A percentile compares a stretch with the other conserved stretches of the same genome.
Conservation (phyloP, 495 filamentous ascomycete genomes). For the Aspergillus steynii region DNA sequence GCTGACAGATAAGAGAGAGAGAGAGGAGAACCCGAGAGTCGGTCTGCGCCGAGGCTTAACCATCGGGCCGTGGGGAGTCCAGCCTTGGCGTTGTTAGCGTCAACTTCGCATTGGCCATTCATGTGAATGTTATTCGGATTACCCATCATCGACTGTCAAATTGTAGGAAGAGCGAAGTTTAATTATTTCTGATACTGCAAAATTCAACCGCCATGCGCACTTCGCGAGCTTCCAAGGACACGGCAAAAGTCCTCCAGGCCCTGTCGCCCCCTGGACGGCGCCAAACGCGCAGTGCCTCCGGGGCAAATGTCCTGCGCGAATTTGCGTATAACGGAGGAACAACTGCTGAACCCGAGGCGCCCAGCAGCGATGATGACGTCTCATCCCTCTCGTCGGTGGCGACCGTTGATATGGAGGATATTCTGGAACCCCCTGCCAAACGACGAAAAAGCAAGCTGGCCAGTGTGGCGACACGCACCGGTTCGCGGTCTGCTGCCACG, state of each 20-base stretch:
- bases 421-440: slow-evolving; percentile 44
- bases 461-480: slow-evolving; percentile 18
- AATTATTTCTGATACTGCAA: background rate
- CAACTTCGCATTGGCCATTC: slow-evolving; percentile 18
- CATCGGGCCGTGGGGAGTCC: slow-evolving; percentile 9
- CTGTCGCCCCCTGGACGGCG: slow-evolving; percentile 43
- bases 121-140: slow-evolving; percentile 22
- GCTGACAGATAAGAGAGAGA: background rate
- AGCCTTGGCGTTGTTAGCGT: background rate
- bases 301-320: slow-evolving; percentile 27
- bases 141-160: background rate
- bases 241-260: slow-evolving; percentile 51
- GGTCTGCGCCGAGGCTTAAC: slow-evolving; percentile 19
- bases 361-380: slow-evolving; percentile 34
- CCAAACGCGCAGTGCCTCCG: slow-evolving; percentile 39
- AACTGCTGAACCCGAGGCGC: slow-evolving; percentile 16
- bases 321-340: slow-evolving; percentile 31
- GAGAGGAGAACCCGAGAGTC: background rate
- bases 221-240: slow-evolving; percentile 59
- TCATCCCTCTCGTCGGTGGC: slow-evolving; percentile 45
- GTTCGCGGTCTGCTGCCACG: slow-evolving; percentile 16
- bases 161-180: no score
- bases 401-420: slow-evolving; percentile 65
- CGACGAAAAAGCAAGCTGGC: slow-evolving; percentile 51
- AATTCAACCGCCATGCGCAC: slow-evolving; percentile 53